phyloP scores from a whole-genome alignment of 2,329 filamentous ascomycete genomes.

The Plectosphaerella plurivora region DNA sequence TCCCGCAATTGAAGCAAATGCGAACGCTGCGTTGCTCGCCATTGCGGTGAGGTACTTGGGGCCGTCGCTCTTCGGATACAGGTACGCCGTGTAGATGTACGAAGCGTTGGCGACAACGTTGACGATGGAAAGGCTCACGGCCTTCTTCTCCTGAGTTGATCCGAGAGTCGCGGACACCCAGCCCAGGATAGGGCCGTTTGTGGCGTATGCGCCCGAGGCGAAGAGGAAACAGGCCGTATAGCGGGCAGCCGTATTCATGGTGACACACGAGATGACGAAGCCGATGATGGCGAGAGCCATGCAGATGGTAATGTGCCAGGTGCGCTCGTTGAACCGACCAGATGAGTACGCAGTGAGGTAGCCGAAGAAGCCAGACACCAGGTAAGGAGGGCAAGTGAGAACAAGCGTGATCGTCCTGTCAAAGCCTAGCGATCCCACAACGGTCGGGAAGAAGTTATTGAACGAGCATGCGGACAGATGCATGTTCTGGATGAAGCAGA shows the following conservation, averaged over 20 bases:
- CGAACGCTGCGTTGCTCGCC: constrained; percentile 20
- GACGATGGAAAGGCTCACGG: constrained; percentile 34
- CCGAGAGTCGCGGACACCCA: constrained; percentile 36
- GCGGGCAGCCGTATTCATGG: constrained; percentile 5
- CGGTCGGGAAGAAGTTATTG: constrained; percentile 23
- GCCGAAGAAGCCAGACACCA: constrained; percentile 36
- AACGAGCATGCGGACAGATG: constrained; percentile 18
- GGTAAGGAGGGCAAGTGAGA: constrained; percentile 42
- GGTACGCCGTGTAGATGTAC: constrained; percentile 41
- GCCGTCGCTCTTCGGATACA: constrained; percentile 33
- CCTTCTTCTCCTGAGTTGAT: constrained; percentile 39
- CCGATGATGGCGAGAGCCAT: constrained; percentile 29
- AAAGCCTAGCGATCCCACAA: constrained; percentile 26
- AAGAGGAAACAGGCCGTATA: constrained; percentile 11
- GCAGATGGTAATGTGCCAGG: constrained; percentile 32
- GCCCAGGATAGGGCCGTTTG: constrained; percentile 28
- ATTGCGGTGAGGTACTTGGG: constrained; percentile 37
- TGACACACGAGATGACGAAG: constrained; percentile 8
- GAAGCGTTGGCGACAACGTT: constrained; percentile 37
- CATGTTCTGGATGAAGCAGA: constrained; percentile 22
- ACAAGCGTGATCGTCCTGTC: constrained; percentile 34
- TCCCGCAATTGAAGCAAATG: constrained; percentile 17
- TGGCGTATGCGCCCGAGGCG: constrained; percentile 6
- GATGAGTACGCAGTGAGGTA: constrained; percentile 37
- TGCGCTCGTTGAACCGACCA: constrained; percentile 35